These are phyloP conservation scores for Aschersonia sp. DNA, from an alignment of 2,329 filamentous ascomycete species.

Conservation along the genomic window DNA sequence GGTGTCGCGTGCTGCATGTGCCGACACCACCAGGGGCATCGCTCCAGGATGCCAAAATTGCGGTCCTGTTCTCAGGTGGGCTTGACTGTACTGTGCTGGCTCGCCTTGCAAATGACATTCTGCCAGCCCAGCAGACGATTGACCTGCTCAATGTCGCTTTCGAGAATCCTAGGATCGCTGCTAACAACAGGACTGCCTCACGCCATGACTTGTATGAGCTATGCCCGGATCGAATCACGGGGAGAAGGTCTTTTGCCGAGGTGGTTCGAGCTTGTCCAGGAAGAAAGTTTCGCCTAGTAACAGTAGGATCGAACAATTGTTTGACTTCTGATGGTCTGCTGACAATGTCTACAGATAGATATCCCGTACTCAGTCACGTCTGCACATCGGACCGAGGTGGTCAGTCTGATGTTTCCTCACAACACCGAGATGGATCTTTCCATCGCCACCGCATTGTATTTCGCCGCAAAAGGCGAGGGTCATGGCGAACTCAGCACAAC, in stretches of 20 bases:
- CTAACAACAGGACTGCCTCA: constrained; percentile 26
- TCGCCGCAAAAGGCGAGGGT: constrained; percentile 67
- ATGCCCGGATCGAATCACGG: constrained; percentile 85
- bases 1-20: constrained; percentile 49
- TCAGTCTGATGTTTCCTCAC: constrained; percentile 76
- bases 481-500: constrained; percentile 17
- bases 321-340: background rate
- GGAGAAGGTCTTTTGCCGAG: constrained; percentile 66
- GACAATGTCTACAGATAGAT: constrained; percentile 41
- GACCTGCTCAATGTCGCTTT: constrained; percentile 95
- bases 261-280: constrained; percentile 52
- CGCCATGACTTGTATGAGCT: constrained; percentile 49
- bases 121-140: constrained; percentile 54
- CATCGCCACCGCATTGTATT: constrained; percentile 87
- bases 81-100: constrained; percentile 86
- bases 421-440: constrained; percentile 99
- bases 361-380: constrained; percentile 66
- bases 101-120: constrained; percentile 60
- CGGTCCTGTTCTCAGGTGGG: constrained; percentile 84
- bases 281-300: constrained; percentile 71
- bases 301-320: constrained; percentile 26
- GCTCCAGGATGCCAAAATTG: constrained; percentile 38
- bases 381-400: constrained; percentile 52
- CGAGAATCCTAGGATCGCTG: constrained; percentile 71
- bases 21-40: constrained; percentile 36